Base-by-base conservation (phyloP, 371 early-diverging fungal genomes). In the Thermomucor indicae-seudaticae region DNA sequence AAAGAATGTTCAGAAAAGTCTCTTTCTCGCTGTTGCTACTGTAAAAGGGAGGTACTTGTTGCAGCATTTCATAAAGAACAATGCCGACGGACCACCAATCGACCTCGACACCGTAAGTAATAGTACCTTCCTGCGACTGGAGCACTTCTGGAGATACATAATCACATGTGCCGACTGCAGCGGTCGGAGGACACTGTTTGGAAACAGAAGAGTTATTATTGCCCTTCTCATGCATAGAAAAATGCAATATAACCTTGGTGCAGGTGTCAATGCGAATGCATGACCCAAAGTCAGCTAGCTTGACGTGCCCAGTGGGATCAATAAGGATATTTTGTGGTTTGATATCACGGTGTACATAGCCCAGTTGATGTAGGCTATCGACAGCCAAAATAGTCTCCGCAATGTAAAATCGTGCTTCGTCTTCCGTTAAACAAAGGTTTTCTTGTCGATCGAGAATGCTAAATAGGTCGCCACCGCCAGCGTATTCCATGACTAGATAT, bases 51-150 rank as follows among this genome's bases (percentile, higher is more conserved):
- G 97, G 92, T 51, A 88, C 85, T 1, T 93, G 95, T 29, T 91
- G 86, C n/a, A 97, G 73, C 43, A 97, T 80, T 64, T 99, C 99
- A 58, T 90, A 99, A 65, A 98, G 83, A 31, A 98, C 88, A 16
- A 97, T 92, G 17, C 99, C 99, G 0, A 99, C 77, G 8, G 96
- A 91, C 99, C 99, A 99, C 92, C 97, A 96, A 73, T 99, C 99
- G 35, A 93, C 95, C 25, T 90, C 92, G 40, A 88, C 87, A 31
- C 93, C 93, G 71, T 99, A 99, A 8, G 91, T 81, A 19, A 74
- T 79, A 6, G 72, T 69, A 6, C 80, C 80, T 35, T 75, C 68
- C 22, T 79, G 75, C 24, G 86, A 78, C 57, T 84, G 65, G 23
- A 93, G 86, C 5, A 95, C 88, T 68, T 96, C 97, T 4, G 96